Percentiles rank a stretch among this genome's conserved stretches.
Conservation (phyloP, 768 basidiomycete genomes). For the Terana coerulea region DNA sequence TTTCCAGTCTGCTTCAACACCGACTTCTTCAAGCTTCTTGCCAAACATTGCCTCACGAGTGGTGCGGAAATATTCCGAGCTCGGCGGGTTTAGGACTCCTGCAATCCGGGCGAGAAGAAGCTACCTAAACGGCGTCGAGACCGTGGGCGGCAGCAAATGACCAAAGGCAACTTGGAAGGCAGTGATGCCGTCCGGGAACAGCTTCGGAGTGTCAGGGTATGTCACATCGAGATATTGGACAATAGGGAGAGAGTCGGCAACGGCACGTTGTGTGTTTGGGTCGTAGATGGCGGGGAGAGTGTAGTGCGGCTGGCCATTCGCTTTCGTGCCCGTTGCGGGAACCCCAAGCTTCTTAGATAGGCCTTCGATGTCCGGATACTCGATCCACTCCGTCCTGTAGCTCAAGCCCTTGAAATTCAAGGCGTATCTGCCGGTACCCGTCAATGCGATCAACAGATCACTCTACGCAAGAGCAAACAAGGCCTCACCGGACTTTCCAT, state of each 20-base stretch:
- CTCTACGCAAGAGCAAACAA: conserved; percentile 26
- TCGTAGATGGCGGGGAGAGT: conserved; percentile 52
- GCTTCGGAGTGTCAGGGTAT: conserved; percentile 39
- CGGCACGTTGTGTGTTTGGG: conserved; percentile 32
- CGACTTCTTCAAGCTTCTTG: conserved; percentile 34
- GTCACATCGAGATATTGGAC: conserved; percentile 47
- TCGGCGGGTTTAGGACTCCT: conserved; percentile 22
- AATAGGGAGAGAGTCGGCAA: conserved; percentile 45
- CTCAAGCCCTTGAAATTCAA: conserved; percentile 35
- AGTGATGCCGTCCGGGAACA: conserved; percentile 36
- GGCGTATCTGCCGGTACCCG: conserved; percentile 24
- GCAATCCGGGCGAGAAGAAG: neutral
- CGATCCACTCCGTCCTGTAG: conserved; percentile 45
- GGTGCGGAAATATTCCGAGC: conserved; percentile 30
- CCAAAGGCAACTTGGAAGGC: conserved; percentile 31
- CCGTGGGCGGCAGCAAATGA: neutral
- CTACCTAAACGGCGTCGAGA: neutral
- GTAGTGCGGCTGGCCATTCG: conserved; percentile 33
- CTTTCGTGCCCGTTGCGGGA: conserved; percentile 28
- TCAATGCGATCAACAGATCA: conserved; percentile 13
- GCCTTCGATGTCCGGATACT: conserved; percentile 42
- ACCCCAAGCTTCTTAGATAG: conserved; percentile 29
- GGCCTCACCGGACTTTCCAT: conserved; percentile 31
- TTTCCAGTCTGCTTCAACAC: conserved; percentile 25
- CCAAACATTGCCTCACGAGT: conserved; percentile 32